Evolutionary conservation across 768 basidiomycete species (phyloP).

Genomic region (Trametes gibbosa): DNA sequence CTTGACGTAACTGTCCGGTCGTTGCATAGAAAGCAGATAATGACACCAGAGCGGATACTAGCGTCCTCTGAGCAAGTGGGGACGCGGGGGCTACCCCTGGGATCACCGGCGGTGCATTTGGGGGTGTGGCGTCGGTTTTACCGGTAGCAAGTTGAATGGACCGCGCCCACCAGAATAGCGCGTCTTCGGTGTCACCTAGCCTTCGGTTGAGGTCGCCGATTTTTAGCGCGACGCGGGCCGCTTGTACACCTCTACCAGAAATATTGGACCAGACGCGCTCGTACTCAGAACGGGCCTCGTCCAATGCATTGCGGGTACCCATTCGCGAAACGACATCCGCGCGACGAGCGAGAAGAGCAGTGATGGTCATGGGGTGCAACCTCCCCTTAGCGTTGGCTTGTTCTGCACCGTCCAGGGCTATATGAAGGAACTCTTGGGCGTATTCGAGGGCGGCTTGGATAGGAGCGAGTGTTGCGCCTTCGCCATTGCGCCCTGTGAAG

Average conservation of each 20-base stretch:
- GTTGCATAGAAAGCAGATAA: constrained; percentile 69
- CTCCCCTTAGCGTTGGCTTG: constrained; percentile 35
- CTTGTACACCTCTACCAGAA: constrained; percentile 37
- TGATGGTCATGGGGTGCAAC: constrained; percentile 49
- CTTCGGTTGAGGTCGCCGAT: constrained; percentile 64
- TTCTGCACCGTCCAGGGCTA: constrained; percentile 47
- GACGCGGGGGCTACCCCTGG: constrained; percentile 47
- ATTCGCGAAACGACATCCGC: constrained; percentile 60
- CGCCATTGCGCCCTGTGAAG: constrained; percentile 31
- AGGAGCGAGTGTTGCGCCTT: constrained; percentile 38
- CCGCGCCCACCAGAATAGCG: constrained; percentile 67
- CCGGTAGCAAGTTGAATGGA: constrained; percentile 48
- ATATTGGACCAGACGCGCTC: constrained; percentile 55
- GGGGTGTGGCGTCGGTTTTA: constrained; percentile 21
- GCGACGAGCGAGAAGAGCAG: constrained; percentile 53
- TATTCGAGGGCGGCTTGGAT: constrained; percentile 55
- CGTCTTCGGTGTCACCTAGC: constrained; percentile 50
- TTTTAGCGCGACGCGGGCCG: constrained; percentile 59
- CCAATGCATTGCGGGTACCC: constrained; percentile 47
- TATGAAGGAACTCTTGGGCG: constrained; percentile 52
- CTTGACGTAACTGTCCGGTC: constrained; percentile 51
- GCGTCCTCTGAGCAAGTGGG: constrained; percentile 60
- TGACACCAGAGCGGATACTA: constrained; percentile 63
- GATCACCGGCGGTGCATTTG: constrained; percentile 25
- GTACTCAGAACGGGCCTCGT: constrained; percentile 55